phyloP scores from a whole-genome alignment of 2,329 filamentous ascomycete genomes.

The Trichoderma sp. region DNA sequence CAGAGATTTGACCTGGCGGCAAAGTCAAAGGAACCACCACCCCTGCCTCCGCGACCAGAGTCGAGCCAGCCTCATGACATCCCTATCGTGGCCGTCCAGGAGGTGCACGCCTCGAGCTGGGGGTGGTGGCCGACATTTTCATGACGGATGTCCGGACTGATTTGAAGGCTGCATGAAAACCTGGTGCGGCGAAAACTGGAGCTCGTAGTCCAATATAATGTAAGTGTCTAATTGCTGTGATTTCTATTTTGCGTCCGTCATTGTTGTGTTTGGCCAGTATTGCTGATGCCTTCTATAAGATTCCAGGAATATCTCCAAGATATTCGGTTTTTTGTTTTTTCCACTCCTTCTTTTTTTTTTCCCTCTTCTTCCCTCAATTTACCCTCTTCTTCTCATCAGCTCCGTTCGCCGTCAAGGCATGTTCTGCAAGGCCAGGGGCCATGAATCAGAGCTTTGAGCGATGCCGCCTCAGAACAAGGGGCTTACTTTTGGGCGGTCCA shows the following conservation, averaged over 20 bases:
- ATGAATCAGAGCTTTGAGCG: slow-evolving; percentile 37
- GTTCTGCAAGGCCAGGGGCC: slow-evolving; percentile 31
- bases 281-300: slow-evolving; percentile 23
- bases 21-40: slow-evolving; percentile 30
- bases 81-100: slow-evolving; percentile 39
- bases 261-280: neutral
- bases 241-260: slow-evolving; percentile 16
- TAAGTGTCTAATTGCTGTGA: slow-evolving; percentile 20
- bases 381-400: neutral
- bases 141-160: neutral
- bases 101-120: slow-evolving; percentile 29
- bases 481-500: slow-evolving; percentile 38
- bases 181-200: neutral
- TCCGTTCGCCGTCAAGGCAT: slow-evolving; percentile 14
- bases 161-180: neutral
- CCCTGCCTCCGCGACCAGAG: slow-evolving; percentile 34
- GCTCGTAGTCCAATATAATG: slow-evolving; percentile 6
- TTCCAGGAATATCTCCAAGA: slow-evolving; percentile 1
- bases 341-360: neutral
- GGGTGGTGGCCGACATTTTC: slow-evolving; percentile 25
- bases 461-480: slow-evolving; percentile 24
- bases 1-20: slow-evolving; percentile 22
- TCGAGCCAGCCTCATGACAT: slow-evolving; percentile 34
- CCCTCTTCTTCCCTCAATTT: neutral
- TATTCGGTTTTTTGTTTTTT: neutral